Evolutionary conservation across 148 eudicot genomes (phyloP).

Genomic region (Dianthus caryophyllus): DNA sequence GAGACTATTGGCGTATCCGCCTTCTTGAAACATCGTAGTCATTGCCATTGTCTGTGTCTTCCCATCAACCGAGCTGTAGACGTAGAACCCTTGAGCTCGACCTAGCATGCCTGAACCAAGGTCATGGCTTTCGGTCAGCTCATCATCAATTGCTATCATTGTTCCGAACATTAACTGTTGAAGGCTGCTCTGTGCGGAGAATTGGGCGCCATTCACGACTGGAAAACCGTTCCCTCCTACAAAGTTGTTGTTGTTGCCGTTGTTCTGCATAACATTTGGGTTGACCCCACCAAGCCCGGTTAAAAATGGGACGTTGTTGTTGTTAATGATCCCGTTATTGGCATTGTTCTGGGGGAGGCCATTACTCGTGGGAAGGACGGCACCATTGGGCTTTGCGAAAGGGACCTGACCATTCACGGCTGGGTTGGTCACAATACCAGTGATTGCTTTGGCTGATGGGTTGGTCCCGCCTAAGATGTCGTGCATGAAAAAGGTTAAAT

Average conservation of each 20-base stretch:
- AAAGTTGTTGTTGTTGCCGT: slow-evolving; percentile 35
- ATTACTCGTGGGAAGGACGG: slow-evolving; percentile 54
- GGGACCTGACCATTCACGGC: slow-evolving; percentile 83
- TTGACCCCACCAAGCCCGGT: slow-evolving; percentile 75
- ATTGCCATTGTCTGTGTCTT: slow-evolving; percentile 65
- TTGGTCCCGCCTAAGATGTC: slow-evolving; percentile 85
- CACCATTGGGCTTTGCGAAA: slow-evolving; percentile 87
- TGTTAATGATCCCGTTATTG: slow-evolving; percentile 51
- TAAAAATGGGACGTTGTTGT: slow-evolving; percentile 86
- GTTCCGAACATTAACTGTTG: slow-evolving; percentile 46
- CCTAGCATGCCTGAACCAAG: slow-evolving; percentile 57
- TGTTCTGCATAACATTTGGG: slow-evolving; percentile 51
- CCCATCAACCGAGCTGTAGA: slow-evolving; percentile 65
- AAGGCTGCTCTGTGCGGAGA: slow-evolving; percentile 1
- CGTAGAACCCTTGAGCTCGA: slow-evolving; percentile 65
- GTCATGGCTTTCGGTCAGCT: slow-evolving; percentile 62
- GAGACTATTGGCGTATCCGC: slow-evolving; percentile 52
- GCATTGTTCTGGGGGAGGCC: slow-evolving; percentile 54
- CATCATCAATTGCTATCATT: slow-evolving; percentile 67
- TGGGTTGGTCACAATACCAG: slow-evolving; percentile 74
- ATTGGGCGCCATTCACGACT: slow-evolving; percentile 63
- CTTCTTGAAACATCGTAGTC: slow-evolving; percentile 59
- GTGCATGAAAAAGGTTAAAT: slow-evolving; percentile 70
- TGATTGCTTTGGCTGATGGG: slow-evolving; percentile 81
- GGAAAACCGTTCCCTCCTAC: slow-evolving; percentile 40